Evolutionary conservation across 345 rosid genomes (phyloP).

Genomic region (Zanthoxylum bungeanum): DNA sequence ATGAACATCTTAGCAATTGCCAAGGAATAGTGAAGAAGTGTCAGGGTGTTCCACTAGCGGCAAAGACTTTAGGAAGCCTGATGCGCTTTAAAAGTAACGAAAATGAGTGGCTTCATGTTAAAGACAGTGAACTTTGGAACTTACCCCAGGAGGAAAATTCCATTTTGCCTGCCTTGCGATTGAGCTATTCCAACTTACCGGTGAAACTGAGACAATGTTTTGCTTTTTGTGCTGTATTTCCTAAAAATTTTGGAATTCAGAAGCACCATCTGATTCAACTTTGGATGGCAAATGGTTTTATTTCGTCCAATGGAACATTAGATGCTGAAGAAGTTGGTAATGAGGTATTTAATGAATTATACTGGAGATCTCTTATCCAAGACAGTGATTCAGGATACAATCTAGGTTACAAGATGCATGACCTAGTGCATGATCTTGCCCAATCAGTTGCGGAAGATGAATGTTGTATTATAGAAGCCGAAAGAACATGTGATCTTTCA

Average conservation of each 20-base stretch:
- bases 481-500: neutral
- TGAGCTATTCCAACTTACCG: neutral
- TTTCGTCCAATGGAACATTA: neutral
- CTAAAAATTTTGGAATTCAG: neutral
- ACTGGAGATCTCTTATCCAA: constrained; percentile 20
- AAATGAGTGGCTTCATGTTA: neutral
- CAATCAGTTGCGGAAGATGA: constrained; percentile 4
- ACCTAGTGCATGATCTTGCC: constrained; percentile 25
- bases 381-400: neutral
- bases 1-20: neutral
- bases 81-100: neutral
- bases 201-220: constrained; percentile 1
- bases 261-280: neutral
- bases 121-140: neutral
- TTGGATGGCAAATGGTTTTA: constrained; percentile 20
- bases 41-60: neutral
- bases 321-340: constrained; percentile 13
- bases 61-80: neutral
- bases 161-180: constrained; percentile 2
- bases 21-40: neutral
- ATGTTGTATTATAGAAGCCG: neutral
- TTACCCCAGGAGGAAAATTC: neutral
- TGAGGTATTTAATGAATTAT: constrained; percentile 19
- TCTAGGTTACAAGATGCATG: constrained; percentile 20
- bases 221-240: constrained; percentile 1